Conservation (phyloP, 306 rosid species). For the Mucuna pruriens region DNA sequence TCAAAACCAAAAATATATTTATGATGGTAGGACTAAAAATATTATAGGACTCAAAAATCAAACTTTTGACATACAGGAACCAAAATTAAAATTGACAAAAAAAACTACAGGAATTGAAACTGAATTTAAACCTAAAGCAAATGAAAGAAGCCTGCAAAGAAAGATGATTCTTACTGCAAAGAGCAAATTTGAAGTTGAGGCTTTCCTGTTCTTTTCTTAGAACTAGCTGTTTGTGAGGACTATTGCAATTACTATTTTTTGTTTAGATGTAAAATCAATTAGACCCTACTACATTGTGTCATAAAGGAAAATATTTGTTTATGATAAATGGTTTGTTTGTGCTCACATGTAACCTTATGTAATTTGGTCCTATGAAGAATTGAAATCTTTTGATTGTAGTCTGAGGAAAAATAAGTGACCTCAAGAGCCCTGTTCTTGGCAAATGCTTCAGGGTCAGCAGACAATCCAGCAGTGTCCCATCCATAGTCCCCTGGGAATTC, state of each 20-base stretch:
- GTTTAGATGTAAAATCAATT: not conserved
- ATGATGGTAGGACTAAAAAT: not conserved
- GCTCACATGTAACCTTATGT: not conserved
- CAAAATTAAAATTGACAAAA: not conserved
- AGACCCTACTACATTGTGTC: not conserved
- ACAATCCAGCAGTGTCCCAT: constrained; percentile 89
- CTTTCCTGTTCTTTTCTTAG: not conserved
- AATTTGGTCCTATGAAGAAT: not conserved
- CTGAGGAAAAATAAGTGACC: constrained; percentile 45
- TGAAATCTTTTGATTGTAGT: not conserved
- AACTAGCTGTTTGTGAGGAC: not conserved
- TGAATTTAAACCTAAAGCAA: not conserved
- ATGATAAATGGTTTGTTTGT: not conserved
- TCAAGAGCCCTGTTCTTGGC: constrained; percentile 93
- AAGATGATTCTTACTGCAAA: not conserved
- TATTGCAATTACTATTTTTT: not conserved
- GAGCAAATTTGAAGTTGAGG: not conserved
- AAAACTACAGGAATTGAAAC: not conserved
- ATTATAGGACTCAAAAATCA: not conserved
- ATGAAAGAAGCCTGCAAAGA: not conserved
- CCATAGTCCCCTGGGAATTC: constrained; percentile 92
- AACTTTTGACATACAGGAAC: not conserved
- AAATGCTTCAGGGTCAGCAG: constrained; percentile 94
- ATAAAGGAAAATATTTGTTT: not conserved
- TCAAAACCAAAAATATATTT: not conserved